phyloP scores from a whole-genome alignment of 225 moss, liverwort and hornwort species.

The Rhytidiadelphus loreus region DNA sequence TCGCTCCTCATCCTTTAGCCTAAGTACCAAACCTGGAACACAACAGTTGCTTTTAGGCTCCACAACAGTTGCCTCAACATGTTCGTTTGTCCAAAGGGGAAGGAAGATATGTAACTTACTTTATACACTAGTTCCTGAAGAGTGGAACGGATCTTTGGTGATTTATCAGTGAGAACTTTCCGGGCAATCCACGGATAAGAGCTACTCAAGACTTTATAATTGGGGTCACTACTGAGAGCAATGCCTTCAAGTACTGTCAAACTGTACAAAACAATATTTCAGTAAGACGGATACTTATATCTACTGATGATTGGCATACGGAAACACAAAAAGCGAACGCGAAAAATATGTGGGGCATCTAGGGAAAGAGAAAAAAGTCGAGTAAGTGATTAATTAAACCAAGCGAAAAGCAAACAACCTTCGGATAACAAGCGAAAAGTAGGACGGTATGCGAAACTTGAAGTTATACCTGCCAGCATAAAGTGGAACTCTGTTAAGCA shows the following conservation, averaged over 20 bases:
- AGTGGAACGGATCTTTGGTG: constrained; percentile 72
- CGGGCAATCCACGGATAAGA: constrained; percentile 99
- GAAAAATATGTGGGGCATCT: background rate
- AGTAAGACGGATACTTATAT: background rate
- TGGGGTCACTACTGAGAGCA: constrained; percentile 84
- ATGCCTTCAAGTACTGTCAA: constrained; percentile 98
- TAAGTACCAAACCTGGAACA: background rate
- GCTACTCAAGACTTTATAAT: constrained; percentile 93
- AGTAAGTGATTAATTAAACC: background rate
- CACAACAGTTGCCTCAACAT: background rate
- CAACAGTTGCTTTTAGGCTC: background rate
- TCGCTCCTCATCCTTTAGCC: background rate
- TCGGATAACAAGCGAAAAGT: constrained; percentile 92
- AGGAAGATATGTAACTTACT: constrained; percentile 22
- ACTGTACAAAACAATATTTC: constrained; percentile 31
- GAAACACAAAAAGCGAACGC: background rate
- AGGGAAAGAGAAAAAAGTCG: background rate
- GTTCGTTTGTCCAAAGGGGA: background rate
- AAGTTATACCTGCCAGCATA: constrained; percentile 66
- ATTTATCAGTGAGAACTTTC: constrained; percentile 87
- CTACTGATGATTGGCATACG: background rate
- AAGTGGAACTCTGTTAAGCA: background rate
- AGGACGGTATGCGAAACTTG: constrained; percentile 89
- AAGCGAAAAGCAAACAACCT: constrained; percentile 46
- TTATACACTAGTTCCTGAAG: constrained; percentile 77